Evolutionary conservation across 805 yeast species (phyloP).

Genomic region (Scheffersomyces spartinae): DNA sequence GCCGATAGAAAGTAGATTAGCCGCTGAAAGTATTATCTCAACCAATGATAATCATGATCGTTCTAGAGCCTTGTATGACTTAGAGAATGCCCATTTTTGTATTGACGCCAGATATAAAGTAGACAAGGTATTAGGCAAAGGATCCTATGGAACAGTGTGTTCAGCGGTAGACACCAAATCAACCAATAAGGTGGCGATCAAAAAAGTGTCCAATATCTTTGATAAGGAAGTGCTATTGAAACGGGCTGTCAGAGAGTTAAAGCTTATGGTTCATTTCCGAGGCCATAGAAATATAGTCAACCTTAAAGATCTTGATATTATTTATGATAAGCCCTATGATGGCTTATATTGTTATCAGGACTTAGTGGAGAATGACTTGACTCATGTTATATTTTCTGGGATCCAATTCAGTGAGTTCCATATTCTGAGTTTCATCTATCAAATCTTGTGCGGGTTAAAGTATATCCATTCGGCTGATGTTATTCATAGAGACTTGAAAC

Average conservation of each 20-base stretch:
- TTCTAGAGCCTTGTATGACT: no score
- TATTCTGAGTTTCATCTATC: conserved; percentile 64
- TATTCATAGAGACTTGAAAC: conserved; percentile 85
- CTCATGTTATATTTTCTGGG: conserved; percentile 66
- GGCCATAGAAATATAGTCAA: conserved; percentile 76
- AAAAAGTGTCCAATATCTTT: conserved; percentile 67
- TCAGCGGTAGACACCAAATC: conserved; percentile 49
- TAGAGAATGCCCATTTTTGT: conserved; percentile 50
- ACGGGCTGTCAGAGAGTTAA: conserved; percentile 76
- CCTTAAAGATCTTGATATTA: conserved; percentile 64
- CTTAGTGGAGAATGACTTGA: conserved; percentile 69
- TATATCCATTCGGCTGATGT: conserved; percentile 89
- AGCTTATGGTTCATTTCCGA: conserved; percentile 67
- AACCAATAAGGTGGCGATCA: conserved; percentile 52
- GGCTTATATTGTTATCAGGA: conserved; percentile 90
- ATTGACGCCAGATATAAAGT: conserved; percentile 52
- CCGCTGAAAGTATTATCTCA: no score
- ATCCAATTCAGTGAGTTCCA: conserved; percentile 80
- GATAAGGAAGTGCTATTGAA: conserved; percentile 53
- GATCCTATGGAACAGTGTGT: conserved; percentile 81
- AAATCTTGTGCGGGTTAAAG: conserved; percentile 74
- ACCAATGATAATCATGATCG: no score
- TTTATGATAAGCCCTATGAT: conserved; percentile 54
- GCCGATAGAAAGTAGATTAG: no score
- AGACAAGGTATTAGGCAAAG: conserved; percentile 57